Percentiles rank a stretch among this genome's conserved stretches.
Evolutionary conservation across 345 rosid genomes (phyloP).

Genomic region (Rhodomyrtus tomentosa): DNA sequence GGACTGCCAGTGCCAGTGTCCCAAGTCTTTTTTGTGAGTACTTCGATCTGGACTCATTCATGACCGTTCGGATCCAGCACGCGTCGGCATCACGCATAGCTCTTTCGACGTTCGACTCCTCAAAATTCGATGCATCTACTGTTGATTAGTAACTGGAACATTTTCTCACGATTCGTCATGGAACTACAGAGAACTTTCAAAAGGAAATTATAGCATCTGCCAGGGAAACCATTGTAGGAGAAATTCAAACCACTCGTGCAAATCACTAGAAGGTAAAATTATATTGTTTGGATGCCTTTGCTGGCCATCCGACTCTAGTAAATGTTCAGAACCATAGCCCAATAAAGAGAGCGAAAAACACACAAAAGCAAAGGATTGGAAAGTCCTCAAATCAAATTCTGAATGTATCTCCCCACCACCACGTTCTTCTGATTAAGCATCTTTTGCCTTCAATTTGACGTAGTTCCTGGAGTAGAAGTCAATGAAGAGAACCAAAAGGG

Average conservation of each 20-base stretch:
- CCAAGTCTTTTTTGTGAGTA: background rate
- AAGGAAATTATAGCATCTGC: background rate
- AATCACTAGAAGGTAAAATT: background rate
- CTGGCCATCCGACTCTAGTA: background rate
- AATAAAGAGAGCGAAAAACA: background rate
- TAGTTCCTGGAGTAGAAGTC: conserved; percentile 53
- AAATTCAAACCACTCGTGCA: background rate
- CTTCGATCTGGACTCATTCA: background rate
- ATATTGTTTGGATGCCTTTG: background rate
- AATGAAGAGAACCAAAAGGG: conserved; percentile 53
- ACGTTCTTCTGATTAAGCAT: background rate
- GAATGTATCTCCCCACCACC: background rate
- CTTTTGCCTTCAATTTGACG: background rate
- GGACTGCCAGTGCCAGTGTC: background rate
- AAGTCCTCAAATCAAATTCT: background rate
- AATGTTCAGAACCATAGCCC: background rate
- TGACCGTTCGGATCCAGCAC: background rate
- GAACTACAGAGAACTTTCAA: background rate
- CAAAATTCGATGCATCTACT: too few relatives aligned
- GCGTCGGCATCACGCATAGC: background rate
- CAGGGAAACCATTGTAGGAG: background rate
- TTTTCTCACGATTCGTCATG: background rate
- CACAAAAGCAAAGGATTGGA: background rate
- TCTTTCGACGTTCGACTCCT: too few relatives aligned
- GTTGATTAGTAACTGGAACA: too few relatives aligned